A percentile compares a stretch with the other conserved stretches of the same genome.
phyloP scores from a whole-genome alignment of 768 basidiomycete genomes.

The Tylopilus cervinicoccineus region DNA sequence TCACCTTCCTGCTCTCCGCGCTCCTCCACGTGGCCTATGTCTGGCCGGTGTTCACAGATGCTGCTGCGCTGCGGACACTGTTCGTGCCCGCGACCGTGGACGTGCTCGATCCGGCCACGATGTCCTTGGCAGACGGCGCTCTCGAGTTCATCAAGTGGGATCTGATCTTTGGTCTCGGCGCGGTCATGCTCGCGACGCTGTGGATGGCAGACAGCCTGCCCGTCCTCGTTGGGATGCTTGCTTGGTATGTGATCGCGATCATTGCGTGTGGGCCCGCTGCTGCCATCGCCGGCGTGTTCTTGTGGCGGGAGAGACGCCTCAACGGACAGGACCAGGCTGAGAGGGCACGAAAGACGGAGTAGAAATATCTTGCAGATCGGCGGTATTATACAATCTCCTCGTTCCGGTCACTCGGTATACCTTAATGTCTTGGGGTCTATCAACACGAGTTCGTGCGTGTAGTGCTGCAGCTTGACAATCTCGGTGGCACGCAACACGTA shows the following conservation, averaged over 20 bases:
- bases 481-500: no score
- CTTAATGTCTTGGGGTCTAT: no score
- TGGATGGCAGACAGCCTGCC: constrained; percentile 41
- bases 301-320: constrained; percentile 46
- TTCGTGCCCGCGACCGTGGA: constrained; percentile 15
- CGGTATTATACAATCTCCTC: no score
- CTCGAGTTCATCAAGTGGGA: constrained; percentile 53
- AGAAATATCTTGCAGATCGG: no score
- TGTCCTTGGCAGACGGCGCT: constrained; percentile 9
- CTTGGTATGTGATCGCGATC: constrained; percentile 43
- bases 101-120: not conserved
- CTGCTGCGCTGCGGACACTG: constrained; percentile 1
- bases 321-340: constrained; percentile 6
- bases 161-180: constrained; percentile 34
- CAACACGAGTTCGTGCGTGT: no score
- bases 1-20: constrained; percentile 20
- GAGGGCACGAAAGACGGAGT: constrained; percentile 4
- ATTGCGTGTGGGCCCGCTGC: constrained; percentile 49
- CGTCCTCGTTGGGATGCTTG: constrained; percentile 32
- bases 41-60: constrained; percentile 12
- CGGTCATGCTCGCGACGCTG: constrained; percentile 42
- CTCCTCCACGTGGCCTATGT: constrained; percentile 26
- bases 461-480: no score
- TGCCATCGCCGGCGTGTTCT: constrained; percentile 41
- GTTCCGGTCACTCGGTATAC: no score